Percentiles rank a stretch among this genome's conserved stretches.
Evolutionary conservation across 2,329 filamentous ascomycete species (phyloP).

Genomic region (Dactylellina sp.): DNA sequence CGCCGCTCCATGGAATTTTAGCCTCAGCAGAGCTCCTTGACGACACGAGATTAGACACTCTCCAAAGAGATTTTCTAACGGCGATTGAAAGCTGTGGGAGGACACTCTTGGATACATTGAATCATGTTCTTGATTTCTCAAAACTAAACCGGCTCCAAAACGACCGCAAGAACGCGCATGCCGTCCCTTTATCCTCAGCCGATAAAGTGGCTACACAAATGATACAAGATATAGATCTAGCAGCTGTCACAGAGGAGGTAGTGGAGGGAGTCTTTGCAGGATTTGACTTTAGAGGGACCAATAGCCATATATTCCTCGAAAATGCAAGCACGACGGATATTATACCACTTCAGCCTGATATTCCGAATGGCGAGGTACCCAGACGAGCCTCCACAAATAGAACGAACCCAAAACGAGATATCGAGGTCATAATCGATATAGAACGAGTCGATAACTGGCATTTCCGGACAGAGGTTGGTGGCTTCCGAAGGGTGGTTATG

Average conservation of each 20-base stretch:
- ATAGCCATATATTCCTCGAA: conserved; percentile 42
- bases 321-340: conserved; percentile 58
- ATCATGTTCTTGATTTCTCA: conserved; percentile 68
- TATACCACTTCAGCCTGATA: conserved; percentile 33
- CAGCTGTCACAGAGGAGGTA: conserved; percentile 66
- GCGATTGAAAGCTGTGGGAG: conserved; percentile 69
- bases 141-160: conserved; percentile 60
- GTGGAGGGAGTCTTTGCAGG: conserved; percentile 67
- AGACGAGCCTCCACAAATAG: conserved; percentile 35
- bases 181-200: conserved; percentile 26
- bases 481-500: conserved; percentile 71
- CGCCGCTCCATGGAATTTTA: conserved; percentile 72
- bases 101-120: conserved; percentile 69
- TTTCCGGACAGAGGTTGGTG: conserved; percentile 70
- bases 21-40: conserved; percentile 69
- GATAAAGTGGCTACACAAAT: conserved; percentile 57
- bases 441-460: conserved; percentile 67
- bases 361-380: conserved; percentile 18
- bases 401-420: conserved; percentile 59
- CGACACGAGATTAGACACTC: conserved; percentile 67
- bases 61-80: conserved; percentile 67
- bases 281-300: conserved; percentile 63
- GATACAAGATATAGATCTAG: conserved; percentile 62
- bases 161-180: conserved; percentile 26
- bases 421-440: conserved; percentile 69